Conservation (phyloP, 148 eudicot species). For the Silene conica region DNA sequence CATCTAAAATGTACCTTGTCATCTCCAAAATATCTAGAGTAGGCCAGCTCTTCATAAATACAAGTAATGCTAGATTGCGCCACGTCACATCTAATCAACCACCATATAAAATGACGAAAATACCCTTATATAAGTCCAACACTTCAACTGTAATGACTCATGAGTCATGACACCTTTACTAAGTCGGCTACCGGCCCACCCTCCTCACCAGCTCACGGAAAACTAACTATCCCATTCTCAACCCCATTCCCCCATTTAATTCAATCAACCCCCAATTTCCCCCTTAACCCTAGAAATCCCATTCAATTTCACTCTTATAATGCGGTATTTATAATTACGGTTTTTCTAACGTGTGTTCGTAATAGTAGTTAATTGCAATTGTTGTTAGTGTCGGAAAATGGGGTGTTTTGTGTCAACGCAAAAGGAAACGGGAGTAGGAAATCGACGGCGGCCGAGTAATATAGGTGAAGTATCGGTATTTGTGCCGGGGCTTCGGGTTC, state of each 20-base stretch:
- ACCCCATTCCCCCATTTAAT: not conserved
- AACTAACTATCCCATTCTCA: not conserved
- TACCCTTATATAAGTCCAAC: not conserved
- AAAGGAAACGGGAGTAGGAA: constrained; percentile 61
- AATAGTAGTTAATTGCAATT: no score
- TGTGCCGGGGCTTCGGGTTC: constrained; percentile 86
- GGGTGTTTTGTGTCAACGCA: constrained; percentile 83
- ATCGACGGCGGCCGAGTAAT: constrained; percentile 76
- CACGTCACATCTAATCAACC: not conserved
- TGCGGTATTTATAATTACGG: not conserved
- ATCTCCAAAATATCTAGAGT: no score
- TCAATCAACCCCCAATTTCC: not conserved
- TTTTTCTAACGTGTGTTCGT: no score
- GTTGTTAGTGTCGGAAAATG: constrained; percentile 30
- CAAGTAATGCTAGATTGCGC: not conserved
- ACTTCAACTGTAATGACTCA: not conserved
- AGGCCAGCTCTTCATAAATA: no score
- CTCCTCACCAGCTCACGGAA: constrained; percentile 16
- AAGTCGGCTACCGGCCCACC: constrained; percentile 13
- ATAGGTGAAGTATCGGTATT: constrained; percentile 84
- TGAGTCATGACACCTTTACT: constrained; percentile 8
- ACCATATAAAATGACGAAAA: not conserved
- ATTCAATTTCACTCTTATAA: not conserved
- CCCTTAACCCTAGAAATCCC: not conserved
- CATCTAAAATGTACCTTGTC: no score